These are phyloP conservation scores for Penicillium soppii DNA, from an alignment of 495 filamentous ascomycete genomes.

Conservation along the genomic window DNA sequence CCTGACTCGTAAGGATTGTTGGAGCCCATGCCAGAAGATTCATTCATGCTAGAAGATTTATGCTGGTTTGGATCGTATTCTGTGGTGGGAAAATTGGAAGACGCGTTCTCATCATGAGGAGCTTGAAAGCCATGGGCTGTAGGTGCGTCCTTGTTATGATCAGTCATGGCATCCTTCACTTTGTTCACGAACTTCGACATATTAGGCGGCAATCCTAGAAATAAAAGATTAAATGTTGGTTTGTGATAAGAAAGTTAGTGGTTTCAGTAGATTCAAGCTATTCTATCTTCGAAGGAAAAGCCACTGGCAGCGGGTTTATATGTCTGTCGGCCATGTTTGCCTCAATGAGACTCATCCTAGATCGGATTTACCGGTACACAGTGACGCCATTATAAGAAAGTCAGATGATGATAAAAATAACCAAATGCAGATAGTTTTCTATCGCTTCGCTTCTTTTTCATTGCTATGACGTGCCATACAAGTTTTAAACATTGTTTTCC, in stretches of 20 bases:
- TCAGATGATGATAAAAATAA: not conserved
- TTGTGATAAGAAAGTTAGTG: no score
- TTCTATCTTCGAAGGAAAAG: not conserved
- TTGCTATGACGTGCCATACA: not conserved
- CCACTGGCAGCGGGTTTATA: not conserved
- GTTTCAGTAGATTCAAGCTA: no score
- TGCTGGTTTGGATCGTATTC: not conserved
- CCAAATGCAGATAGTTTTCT: no score
- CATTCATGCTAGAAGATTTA: slow-evolving; percentile 1
- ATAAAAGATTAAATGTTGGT: no score
- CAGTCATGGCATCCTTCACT: slow-evolving; percentile 59
- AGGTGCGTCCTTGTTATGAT: not conserved
- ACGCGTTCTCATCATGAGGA: slow-evolving; percentile 21
- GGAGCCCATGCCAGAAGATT: slow-evolving; percentile 1
- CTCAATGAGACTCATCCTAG: not conserved
- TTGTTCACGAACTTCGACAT: slow-evolving; percentile 65
- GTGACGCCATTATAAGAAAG: not conserved
- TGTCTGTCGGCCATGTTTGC: not conserved
- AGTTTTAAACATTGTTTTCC: not conserved
- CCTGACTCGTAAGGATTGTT: slow-evolving; percentile 4
- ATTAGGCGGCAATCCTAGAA: slow-evolving; percentile 19
- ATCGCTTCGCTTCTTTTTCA: no score
- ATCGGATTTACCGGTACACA: not conserved
- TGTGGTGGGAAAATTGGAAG: not conserved
- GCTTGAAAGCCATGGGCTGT: not conserved